Percentiles rank a stretch among this genome's conserved stretches.
phyloP scores from a whole-genome alignment of 2,329 filamentous ascomycete genomes.

The Colletotrichum echinochloae region DNA sequence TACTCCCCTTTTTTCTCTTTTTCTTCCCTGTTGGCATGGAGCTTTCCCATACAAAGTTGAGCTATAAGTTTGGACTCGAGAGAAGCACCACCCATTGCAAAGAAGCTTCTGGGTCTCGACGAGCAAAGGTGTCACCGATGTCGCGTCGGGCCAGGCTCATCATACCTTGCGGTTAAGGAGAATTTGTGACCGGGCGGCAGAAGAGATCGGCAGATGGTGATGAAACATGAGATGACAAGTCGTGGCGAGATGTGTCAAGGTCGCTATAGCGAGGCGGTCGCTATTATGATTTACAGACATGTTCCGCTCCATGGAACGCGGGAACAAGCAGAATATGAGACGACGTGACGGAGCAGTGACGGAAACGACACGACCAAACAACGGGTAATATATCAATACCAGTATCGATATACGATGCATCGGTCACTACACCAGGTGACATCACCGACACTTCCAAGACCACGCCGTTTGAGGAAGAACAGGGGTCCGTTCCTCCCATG shows the following conservation, averaged over 20 bases:
- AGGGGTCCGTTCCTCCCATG: slow-evolving; percentile 6
- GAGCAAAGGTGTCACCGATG: too few species aligned
- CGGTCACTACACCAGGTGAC: too few species aligned
- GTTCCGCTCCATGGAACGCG: background rate
- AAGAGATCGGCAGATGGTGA: background rate
- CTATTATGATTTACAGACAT: background rate
- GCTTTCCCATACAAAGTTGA: background rate
- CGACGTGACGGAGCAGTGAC: background rate
- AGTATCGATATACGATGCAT: too few species aligned
- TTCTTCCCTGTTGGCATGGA: too few species aligned
- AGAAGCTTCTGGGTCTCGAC: too few species aligned
- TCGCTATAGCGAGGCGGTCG: background rate
- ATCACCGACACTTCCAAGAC: too few species aligned
- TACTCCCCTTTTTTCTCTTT: too few species aligned
- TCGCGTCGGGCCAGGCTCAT: too few species aligned
- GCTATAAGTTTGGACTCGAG: background rate
- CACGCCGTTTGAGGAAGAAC: background rate
- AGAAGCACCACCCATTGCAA: too few species aligned
- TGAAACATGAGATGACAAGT: slow-evolving; percentile 18
- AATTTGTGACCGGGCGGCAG: background rate
- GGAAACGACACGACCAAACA: too few species aligned
- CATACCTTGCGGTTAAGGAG: background rate
- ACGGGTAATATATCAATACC: background rate
- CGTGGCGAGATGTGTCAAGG: background rate
- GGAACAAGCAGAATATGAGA: background rate